Percentiles rank a stretch among this genome's conserved stretches.
These are phyloP conservation scores for Beauveria scarabaeidicola DNA, from an alignment of 2,329 filamentous ascomycete species.

Conservation along the genomic window DNA sequence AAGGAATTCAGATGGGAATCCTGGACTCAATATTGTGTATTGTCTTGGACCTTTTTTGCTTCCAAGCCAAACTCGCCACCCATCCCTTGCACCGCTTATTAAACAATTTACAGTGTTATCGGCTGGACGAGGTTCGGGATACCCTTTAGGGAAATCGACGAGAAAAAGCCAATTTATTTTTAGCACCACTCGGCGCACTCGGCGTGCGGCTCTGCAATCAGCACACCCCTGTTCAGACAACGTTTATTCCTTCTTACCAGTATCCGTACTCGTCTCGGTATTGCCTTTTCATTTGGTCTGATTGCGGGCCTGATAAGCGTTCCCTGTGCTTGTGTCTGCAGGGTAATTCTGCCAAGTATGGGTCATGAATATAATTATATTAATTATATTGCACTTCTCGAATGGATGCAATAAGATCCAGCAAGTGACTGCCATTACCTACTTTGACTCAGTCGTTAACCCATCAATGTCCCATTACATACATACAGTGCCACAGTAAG, in stretches of 20 bases:
- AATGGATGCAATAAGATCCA: no score
- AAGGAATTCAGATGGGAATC: no score
- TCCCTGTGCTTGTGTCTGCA: no score
- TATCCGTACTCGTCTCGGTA: not conserved
- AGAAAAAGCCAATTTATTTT: not conserved
- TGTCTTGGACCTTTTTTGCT: no score
- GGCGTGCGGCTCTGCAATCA: not conserved
- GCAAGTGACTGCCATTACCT: no score
- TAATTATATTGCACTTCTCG: no score
- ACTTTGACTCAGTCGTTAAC: not conserved
- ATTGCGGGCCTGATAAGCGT: no score
- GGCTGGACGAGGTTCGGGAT: slow-evolving; percentile 1
- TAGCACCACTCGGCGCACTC: not conserved
- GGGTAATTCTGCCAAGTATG: no score
- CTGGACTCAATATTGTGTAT: no score
- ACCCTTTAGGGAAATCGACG: not conserved
- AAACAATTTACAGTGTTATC: not conserved
- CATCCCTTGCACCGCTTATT: no score
- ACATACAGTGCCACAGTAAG: not conserved
- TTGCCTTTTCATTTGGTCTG: not conserved
- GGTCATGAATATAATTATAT: no score
- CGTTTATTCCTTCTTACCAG: not conserved
- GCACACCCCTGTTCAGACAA: not conserved
- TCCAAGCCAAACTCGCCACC: no score
- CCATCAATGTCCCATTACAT: not conserved